Conservation (phyloP, 2,329 filamentous ascomycete species). For the Nemania sp. region DNA sequence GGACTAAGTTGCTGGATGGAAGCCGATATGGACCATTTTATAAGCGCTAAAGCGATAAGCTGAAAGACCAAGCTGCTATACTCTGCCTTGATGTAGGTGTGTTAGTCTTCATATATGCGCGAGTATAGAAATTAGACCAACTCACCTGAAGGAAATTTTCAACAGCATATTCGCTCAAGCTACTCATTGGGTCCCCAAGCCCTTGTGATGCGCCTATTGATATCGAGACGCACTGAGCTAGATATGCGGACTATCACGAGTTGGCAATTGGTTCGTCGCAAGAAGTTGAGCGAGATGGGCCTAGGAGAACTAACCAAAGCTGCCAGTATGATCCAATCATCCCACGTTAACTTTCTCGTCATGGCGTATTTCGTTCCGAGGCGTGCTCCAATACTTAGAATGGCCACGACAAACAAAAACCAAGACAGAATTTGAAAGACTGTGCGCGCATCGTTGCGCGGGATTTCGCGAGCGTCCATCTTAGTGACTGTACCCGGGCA, state of each 20-base stretch:
- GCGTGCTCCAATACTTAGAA: constrained; percentile 21
- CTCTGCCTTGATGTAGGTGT: constrained; percentile 24
- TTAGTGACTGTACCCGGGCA: neutral
- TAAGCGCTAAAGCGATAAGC: constrained; percentile 26
- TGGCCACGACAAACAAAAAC: constrained; percentile 27
- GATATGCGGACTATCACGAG: constrained; percentile 20
- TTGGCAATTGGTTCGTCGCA: neutral
- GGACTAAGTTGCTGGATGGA: constrained; percentile 30
- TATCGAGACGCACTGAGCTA: constrained; percentile 31
- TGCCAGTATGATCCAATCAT: constrained; percentile 30
- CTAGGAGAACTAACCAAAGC: constrained; percentile 26
- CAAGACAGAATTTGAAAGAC: constrained; percentile 27
- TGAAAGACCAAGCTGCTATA: constrained; percentile 30
- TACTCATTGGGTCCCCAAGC: constrained; percentile 23
- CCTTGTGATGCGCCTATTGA: constrained; percentile 28
- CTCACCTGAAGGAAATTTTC: constrained; percentile 23
- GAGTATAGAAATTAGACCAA: neutral
- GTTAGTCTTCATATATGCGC: neutral
- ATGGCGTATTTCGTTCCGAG: constrained; percentile 29
- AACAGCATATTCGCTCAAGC: constrained; percentile 17
- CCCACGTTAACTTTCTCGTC: constrained; percentile 23
- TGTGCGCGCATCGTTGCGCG: constrained; percentile 16
- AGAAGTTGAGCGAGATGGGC: neutral
- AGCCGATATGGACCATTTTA: constrained; percentile 30
- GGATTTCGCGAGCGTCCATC: constrained; percentile 8